Conservation (phyloP, 306 rosid genomes). For the Cucurbita maxima region DNA sequence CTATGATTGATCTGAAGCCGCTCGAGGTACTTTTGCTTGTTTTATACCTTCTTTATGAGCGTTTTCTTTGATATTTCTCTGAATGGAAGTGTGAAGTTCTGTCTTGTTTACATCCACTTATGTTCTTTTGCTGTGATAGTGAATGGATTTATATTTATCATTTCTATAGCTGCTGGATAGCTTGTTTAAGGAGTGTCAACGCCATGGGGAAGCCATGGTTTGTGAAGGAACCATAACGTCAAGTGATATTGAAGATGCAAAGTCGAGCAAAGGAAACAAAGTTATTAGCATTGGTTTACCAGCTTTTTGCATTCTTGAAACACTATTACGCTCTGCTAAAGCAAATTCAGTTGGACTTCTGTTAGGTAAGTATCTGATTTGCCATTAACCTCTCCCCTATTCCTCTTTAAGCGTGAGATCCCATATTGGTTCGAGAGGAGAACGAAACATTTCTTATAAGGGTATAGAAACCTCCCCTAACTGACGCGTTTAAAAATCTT, state of each 20-base stretch:
- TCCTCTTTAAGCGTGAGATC: not conserved
- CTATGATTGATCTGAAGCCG: slow-evolving; percentile 52
- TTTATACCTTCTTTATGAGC: not conserved
- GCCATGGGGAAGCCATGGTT: slow-evolving; percentile 45
- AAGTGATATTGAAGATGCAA: slow-evolving; percentile 60
- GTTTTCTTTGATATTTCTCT: not conserved
- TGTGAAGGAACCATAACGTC: slow-evolving; percentile 57
- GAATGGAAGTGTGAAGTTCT: not conserved
- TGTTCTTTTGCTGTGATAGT: not conserved
- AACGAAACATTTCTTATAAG: too few relatives aligned
- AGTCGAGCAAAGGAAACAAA: slow-evolving; percentile 47
- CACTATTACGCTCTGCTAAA: slow-evolving; percentile 68
- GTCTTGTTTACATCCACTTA: not conserved
- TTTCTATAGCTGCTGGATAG: slow-evolving; percentile 54
- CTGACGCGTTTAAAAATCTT: too few relatives aligned
- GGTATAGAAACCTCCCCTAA: too few relatives aligned
- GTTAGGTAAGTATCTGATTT: slow-evolving; percentile 31
- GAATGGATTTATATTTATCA: not conserved
- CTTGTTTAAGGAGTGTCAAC: slow-evolving; percentile 44
- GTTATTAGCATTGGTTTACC: slow-evolving; percentile 72
- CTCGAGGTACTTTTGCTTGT: slow-evolving; percentile 40
- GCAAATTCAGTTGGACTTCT: slow-evolving; percentile 43
- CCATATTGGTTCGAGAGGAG: too few relatives aligned
- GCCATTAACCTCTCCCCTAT: not conserved
- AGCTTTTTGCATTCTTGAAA: slow-evolving; percentile 62